These are phyloP conservation scores for Poa annua DNA, from an alignment of 176 grass and related monocot species.

Conservation along the genomic window DNA sequence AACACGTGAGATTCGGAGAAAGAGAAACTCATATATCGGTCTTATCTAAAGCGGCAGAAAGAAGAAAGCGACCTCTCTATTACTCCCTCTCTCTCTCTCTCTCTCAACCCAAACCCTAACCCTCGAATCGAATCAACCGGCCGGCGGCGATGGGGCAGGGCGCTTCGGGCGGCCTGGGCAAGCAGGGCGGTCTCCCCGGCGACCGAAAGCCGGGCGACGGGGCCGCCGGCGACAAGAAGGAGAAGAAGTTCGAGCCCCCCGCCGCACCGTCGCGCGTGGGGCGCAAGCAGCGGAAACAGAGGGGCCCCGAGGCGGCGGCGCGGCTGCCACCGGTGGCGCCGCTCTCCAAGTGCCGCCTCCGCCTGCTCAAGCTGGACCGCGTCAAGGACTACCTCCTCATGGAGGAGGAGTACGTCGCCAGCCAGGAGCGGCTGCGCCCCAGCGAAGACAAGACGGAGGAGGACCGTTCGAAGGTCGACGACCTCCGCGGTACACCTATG, in stretches of 20 bases:
- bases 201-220: conserved; percentile 69
- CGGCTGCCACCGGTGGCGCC: conserved; percentile 67
- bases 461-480: conserved; percentile 86
- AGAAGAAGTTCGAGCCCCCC: conserved; percentile 67
- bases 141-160: conserved; percentile 70
- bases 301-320: conserved; percentile 71
- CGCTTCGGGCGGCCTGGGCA: conserved; percentile 61
- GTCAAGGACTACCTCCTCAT: conserved; percentile 87
- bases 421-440: conserved; percentile 75
- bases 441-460: conserved; percentile 84
- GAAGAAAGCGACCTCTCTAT: conserved; percentile 20
- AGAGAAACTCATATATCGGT: conserved; percentile 13
- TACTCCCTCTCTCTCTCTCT: not conserved
- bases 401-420: conserved; percentile 79
- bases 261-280: conserved; percentile 77
- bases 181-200: conserved; percentile 54
- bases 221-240: conserved; percentile 65
- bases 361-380: conserved; percentile 78
- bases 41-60: not conserved
- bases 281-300: conserved; percentile 75
- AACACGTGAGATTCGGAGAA: not conserved
- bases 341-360: conserved; percentile 82
- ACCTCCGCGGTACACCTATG: conserved; percentile 81
- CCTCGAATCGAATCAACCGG: not conserved
- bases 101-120: conserved; percentile 58